phyloP scores from a whole-genome alignment of 2,329 filamentous ascomycete genomes.

The Neonectria faginata region DNA sequence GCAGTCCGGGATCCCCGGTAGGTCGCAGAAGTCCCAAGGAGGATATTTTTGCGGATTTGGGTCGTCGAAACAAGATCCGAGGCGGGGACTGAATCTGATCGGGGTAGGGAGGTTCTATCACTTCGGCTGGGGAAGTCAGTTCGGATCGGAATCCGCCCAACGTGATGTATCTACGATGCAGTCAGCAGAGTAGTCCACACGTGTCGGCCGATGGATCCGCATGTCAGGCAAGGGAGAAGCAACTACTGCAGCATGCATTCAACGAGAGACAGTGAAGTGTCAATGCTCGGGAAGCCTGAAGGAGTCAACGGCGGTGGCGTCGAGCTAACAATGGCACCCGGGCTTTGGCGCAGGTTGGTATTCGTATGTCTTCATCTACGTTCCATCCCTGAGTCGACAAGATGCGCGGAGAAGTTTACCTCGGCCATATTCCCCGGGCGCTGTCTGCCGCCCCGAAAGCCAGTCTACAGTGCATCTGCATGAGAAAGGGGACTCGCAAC shows the following conservation, averaged over 20 bases:
- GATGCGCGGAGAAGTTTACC: neutral
- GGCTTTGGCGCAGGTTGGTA: neutral
- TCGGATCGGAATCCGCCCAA: too few relatives aligned
- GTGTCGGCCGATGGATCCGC: neutral
- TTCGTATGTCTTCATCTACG: too few relatives aligned
- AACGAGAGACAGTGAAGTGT: conserved; percentile 3
- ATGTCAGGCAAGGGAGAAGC: neutral
- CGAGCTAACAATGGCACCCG: conserved; percentile 2
- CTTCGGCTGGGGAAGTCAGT: neutral
- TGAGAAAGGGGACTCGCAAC: neutral
- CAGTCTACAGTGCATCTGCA: conserved; percentile 5
- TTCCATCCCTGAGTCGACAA: neutral
- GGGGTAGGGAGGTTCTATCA: neutral
- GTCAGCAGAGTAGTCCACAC: neutral
- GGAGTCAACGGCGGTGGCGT: conserved; percentile 2
- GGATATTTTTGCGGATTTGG: neutral
- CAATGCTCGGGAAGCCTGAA: neutral
- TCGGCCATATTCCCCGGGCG: neutral
- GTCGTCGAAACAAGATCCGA: neutral
- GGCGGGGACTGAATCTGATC: neutral
- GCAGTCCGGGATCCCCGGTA: conserved; percentile 10
- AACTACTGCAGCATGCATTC: neutral
- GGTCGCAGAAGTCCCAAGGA: neutral
- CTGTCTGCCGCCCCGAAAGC: neutral
- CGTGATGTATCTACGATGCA: neutral